Conservation (phyloP, 2,329 filamentous ascomycete species). For the Microsporum canis region DNA sequence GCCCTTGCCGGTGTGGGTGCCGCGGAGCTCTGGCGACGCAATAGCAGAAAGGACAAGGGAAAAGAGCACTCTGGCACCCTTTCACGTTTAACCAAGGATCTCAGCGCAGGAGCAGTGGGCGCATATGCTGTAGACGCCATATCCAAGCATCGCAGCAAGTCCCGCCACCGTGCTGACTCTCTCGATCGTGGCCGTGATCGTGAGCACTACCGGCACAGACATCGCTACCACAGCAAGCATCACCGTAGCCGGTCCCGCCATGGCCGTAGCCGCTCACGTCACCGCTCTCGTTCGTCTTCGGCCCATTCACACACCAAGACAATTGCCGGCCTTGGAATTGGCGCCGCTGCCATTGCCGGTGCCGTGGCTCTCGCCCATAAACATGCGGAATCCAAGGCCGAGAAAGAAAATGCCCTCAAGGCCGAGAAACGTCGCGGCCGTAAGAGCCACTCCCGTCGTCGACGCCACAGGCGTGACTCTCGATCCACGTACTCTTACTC, state of each 20-base stretch:
- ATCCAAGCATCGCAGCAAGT: slow-evolving; percentile 36
- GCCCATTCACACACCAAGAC: slow-evolving; percentile 42
- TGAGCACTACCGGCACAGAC: slow-evolving; percentile 25
- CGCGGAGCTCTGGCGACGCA: slow-evolving; percentile 48
- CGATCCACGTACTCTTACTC: slow-evolving; percentile 23
- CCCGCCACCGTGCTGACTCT: slow-evolving; percentile 20
- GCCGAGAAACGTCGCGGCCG: slow-evolving; percentile 28
- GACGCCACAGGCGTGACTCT: slow-evolving; percentile 23
- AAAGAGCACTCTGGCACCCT: slow-evolving; percentile 42
- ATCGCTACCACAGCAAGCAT: slow-evolving; percentile 13
- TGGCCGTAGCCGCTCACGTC: slow-evolving; percentile 5
- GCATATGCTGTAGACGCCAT: slow-evolving; percentile 51
- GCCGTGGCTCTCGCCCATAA: slow-evolving; percentile 48
- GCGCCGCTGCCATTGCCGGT: slow-evolving; percentile 49
- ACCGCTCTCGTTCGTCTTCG: slow-evolving; percentile 38
- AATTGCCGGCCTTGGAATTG: slow-evolving; percentile 41
- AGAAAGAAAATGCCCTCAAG: slow-evolving; percentile 28
- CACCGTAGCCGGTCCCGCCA: slow-evolving; percentile 4
- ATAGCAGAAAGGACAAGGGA: slow-evolving; percentile 41
- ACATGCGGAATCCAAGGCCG: slow-evolving; percentile 40
- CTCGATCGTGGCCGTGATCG: slow-evolving; percentile 30
- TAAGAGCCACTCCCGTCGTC: slow-evolving; percentile 38
- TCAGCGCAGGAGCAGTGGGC: slow-evolving; percentile 51
- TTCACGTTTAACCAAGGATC: slow-evolving; percentile 39
- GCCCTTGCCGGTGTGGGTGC: slow-evolving; percentile 50